Percentiles rank a stretch among this genome's conserved stretches.
These are phyloP conservation scores for Lentinula sp. DNA, from an alignment of 768 basidiomycete species.

Conservation along the genomic window DNA sequence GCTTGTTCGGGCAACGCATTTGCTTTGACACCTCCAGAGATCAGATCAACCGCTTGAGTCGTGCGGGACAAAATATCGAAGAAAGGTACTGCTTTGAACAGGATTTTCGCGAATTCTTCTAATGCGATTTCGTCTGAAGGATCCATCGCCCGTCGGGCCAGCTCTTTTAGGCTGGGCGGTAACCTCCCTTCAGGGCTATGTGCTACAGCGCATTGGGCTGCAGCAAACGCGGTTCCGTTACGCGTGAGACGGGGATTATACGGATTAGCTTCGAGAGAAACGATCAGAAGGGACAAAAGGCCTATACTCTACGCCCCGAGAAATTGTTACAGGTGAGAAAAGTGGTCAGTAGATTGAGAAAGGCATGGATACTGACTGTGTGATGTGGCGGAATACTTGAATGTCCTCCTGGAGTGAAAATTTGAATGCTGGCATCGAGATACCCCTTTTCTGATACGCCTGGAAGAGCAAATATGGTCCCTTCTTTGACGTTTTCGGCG, in stretches of 20 bases:
- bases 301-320: constrained; percentile 39
- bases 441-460: constrained; percentile 50
- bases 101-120: constrained; percentile 27
- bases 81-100: constrained; percentile 13
- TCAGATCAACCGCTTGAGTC: constrained; percentile 55
- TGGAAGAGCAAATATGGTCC: constrained; percentile 34
- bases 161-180: background rate
- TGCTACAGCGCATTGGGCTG: constrained; percentile 20
- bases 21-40: constrained; percentile 36
- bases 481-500: constrained; percentile 15
- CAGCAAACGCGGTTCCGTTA: constrained; percentile 32
- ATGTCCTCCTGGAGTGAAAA: constrained; percentile 53
- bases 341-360: background rate
- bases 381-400: constrained; percentile 61
- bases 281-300: constrained; percentile 46
- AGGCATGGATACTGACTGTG: constrained; percentile 39
- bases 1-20: constrained; percentile 56
- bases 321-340: background rate
- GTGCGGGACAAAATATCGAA: constrained; percentile 21
- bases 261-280: constrained; percentile 40
- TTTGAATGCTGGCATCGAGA: constrained; percentile 35
- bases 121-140: constrained; percentile 25
- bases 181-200: constrained; percentile 15
- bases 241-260: constrained; percentile 28
- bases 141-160: constrained; percentile 22